Percentiles rank a stretch among this genome's conserved stretches.
These are phyloP conservation scores for Calocybe gangraenosa DNA, from an alignment of 768 basidiomycete genomes.

Conservation along the genomic window DNA sequence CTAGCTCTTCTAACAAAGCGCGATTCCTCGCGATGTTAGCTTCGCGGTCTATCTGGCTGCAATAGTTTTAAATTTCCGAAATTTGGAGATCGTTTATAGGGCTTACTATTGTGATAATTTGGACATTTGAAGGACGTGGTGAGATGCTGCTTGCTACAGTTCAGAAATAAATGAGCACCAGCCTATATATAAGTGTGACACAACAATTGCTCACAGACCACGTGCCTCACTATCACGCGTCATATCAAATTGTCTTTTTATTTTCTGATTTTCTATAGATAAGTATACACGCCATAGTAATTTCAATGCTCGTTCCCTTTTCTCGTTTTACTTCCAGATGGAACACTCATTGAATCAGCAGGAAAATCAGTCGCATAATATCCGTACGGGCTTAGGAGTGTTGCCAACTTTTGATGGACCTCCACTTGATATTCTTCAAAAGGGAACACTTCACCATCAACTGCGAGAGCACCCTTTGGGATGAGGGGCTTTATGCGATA, in stretches of 20 bases:
- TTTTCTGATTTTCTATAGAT: not conserved
- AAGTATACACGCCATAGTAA: not conserved
- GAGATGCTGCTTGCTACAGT: too few relatives aligned
- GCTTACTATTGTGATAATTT: slow-evolving; percentile 51
- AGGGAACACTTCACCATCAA: slow-evolving; percentile 79
- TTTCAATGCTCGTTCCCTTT: slow-evolving; percentile 4
- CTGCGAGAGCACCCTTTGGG: slow-evolving; percentile 50
- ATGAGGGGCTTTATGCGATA: slow-evolving; percentile 66
- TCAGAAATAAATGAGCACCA: too few relatives aligned
- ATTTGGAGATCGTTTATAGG: not conserved
- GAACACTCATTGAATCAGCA: slow-evolving; percentile 1
- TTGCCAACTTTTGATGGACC: slow-evolving; percentile 63
- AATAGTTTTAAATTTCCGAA: not conserved
- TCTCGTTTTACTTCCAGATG: slow-evolving; percentile 1
- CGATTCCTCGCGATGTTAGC: slow-evolving; percentile 81
- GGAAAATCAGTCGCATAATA: slow-evolving; percentile 55
- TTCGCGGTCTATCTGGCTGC: slow-evolving; percentile 66
- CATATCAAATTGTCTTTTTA: not conserved
- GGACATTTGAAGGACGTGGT: too few relatives aligned
- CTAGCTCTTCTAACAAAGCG: slow-evolving; percentile 66
- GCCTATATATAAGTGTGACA: too few relatives aligned
- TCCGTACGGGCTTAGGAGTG: slow-evolving; percentile 60
- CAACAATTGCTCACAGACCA: too few relatives aligned
- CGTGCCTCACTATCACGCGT: too few relatives aligned
- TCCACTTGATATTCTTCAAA: slow-evolving; percentile 77